phyloP scores from a whole-genome alignment of 371 early-diverging fungal genomes.

The Nosema muscidifuracis region DNA sequence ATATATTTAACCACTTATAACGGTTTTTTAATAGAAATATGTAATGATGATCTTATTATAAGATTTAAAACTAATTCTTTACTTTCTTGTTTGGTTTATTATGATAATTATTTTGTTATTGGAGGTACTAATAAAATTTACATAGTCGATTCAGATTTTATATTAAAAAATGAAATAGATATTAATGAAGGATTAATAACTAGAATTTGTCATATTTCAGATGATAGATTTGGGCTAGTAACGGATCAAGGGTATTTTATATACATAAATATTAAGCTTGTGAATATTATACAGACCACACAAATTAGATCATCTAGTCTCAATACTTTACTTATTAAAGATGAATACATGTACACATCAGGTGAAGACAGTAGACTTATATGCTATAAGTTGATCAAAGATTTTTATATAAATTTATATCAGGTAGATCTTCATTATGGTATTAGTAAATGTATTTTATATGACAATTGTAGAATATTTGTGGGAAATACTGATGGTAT shows the following conservation, averaged over 20 bases:
- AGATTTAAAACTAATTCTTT: background rate
- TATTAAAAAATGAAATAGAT: slow-evolving; percentile 23
- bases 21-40: background rate
- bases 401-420: slow-evolving; percentile 23
- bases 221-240: slow-evolving; percentile 15
- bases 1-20: background rate
- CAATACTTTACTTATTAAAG: slow-evolving; percentile 2
- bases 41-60: background rate
- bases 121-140: slow-evolving; percentile 21
- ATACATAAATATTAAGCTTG: slow-evolving; percentile 11
- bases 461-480: slow-evolving; percentile 19
- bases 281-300: slow-evolving; percentile 18
- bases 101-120: slow-evolving; percentile 3
- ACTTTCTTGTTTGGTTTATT: background rate
- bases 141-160: background rate
- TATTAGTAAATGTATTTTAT: slow-evolving; percentile 28
- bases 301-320: slow-evolving; percentile 26
- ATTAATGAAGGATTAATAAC: slow-evolving; percentile 1
- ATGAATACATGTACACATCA: slow-evolving; percentile 34
- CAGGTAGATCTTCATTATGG: slow-evolving; percentile 35
- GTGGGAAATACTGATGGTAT: slow-evolving; percentile 33
- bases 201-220: slow-evolving; percentile 14
- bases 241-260: slow-evolving; percentile 15
- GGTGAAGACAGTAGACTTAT: slow-evolving; percentile 41
- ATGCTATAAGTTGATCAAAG: slow-evolving; percentile 11